Evolutionary conservation across 2,329 filamentous ascomycete species (phyloP), one percentile per base, ranked within the genome.

Genomic region (Rhynchosporium graminicola): DNA sequence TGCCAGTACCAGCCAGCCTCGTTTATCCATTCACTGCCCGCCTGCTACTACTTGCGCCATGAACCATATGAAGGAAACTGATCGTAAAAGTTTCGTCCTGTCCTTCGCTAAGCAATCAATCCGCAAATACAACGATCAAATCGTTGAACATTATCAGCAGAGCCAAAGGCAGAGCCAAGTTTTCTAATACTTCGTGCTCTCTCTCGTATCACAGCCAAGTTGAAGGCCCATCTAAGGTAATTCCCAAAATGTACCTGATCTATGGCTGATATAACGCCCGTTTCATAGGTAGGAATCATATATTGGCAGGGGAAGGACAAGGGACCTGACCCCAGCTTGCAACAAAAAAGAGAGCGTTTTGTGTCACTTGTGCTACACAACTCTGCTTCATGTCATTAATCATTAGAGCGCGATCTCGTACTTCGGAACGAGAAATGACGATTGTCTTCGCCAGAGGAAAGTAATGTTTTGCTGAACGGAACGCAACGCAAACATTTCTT

Each of bases 11-110:
- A 64, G 9, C 36, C 51, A 40, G 9, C 33, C 33, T 6, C 33
- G 20, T 20, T 20, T 20, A 20, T 20, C 13, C 36, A 57, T 52
- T 60, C 57, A 52, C 55, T 59, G 40, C 62, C 47, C 63, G 61
- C 54, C 62, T 60, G 48, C 43, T 63, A 20, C 45, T 63, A 20
- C 48, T 59, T 59, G 38, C 63, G 62, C 61, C 63, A 63, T 68
- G 60, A 20, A 60, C 60, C 61, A 57, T 66, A 61, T 62, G 58
- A 48, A 68, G 68, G 68, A 67, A 65, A 68, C 68, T 69, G 60
- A 66, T 68, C 66, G 67, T 71, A 70, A 68, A 68, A 26, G 42
- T 36, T 28, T 36, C 57, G 46, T 46, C 42, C 36, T 43, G 20
- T n/a, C 54, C 12, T 36, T 6, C 15, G n/a, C 12, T 26, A 33